A percentile compares a stretch with the other conserved stretches of the same genome.
Evolutionary conservation across 306 rosid species (phyloP).

Genomic region (Cicer yamashitae): DNA sequence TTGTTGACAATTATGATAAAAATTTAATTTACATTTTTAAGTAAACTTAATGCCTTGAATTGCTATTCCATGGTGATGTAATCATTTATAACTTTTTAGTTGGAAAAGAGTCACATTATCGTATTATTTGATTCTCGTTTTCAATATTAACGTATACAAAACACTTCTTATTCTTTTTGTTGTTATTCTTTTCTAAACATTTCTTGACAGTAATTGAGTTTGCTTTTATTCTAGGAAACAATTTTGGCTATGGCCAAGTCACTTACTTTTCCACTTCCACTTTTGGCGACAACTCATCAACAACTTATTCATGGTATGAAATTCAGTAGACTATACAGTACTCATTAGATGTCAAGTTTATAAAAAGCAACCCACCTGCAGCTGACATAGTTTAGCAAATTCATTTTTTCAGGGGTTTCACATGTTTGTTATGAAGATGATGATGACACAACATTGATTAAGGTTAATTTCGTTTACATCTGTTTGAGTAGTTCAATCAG

Average conservation of each 20-base stretch:
- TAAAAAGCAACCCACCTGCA: constrained; percentile 42
- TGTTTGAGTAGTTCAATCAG: constrained; percentile 40
- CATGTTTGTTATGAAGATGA: constrained; percentile 50
- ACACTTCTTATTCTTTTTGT: background rate
- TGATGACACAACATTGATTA: constrained; percentile 53
- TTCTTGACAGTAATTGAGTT: constrained; percentile 29
- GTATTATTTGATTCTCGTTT: constrained; percentile 10
- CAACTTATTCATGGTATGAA: constrained; percentile 81
- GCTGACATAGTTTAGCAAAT: constrained; percentile 37
- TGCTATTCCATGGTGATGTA: background rate
- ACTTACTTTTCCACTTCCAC: constrained; percentile 85
- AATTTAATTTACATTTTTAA: constrained; percentile 5
- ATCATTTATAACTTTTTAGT: constrained; percentile 21
- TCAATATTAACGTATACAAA: constrained; percentile 13
- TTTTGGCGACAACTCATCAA: constrained; percentile 82
- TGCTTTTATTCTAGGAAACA: constrained; percentile 61
- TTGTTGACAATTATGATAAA: constrained; percentile 15
- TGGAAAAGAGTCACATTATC: constrained; percentile 30
- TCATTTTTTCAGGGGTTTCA: constrained; percentile 66
- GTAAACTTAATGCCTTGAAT: constrained; percentile 1
- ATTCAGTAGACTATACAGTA: constrained; percentile 33
- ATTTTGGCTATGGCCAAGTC: constrained; percentile 79
- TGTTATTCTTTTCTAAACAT: constrained; percentile 39
- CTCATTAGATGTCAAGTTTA: constrained; percentile 39
- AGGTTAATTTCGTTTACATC: constrained; percentile 57